Evolutionary conservation across 108 stramenopile genomes (phyloP), one percentile per base, ranked within the genome.

Genomic region (Cylindrotheca closterium): DNA sequence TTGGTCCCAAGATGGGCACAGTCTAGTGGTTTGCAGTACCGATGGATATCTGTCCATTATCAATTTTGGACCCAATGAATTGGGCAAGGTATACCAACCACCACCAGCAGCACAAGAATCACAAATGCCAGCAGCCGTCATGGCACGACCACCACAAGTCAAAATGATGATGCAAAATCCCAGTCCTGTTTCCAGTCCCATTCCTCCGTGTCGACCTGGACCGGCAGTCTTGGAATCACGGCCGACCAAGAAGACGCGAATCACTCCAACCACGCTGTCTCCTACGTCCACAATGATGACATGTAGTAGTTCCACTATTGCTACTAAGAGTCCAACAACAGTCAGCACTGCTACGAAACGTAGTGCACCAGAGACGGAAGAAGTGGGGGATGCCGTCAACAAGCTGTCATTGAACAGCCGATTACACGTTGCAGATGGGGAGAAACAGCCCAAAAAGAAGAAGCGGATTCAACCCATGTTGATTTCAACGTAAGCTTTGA

Each of bases 31-130:
- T 7, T 84, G 74, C 25, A 91, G 89, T 58, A 67, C 83, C 8
- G 94, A 96, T 79, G 94, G 94, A 32, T 96, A 96, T 65, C 55
- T 96, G 26, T 86, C 85, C 19, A 78, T 92, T 58, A 31, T 93
- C 17, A 74, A 55, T 51, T 96, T 96, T 79, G 79, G 55, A 22
- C 60, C 73, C 21, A 88, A 85, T n/a, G 94, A 96, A 69, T 47
- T 93, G 28, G 94, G 90, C 22, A 67, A 81, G 22, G 68, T 63
- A 0, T 79, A 74, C 55, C 31, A 4, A 12, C 7, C 27, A 7
- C 28, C 29, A 4, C 4, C 7, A 12, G 28, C 55, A 45, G 4
- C 8, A 15, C n/a, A n/a, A 60, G 21, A 17, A 8, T 4, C 33
- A 8, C 23, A 30, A 31, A 3, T 34, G 29, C 30, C 58, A 17